phyloP scores from a whole-genome alignment of 1,139 yeast genomes.

The Zygoascus meyerae region DNA sequence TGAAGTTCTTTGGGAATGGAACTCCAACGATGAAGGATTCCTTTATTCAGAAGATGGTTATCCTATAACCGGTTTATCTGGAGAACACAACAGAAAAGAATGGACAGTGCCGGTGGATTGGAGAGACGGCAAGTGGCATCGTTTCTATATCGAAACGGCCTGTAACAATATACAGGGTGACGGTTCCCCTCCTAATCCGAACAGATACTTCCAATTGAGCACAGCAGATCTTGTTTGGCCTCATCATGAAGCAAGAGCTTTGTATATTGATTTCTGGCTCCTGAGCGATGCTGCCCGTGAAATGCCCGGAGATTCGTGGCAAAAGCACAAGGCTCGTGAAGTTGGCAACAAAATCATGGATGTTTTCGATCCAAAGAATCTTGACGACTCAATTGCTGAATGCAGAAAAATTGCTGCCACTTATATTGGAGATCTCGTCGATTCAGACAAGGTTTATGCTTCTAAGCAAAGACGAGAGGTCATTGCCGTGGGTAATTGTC shows the following conservation, averaged over 20 bases:
- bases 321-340: constrained; percentile 76
- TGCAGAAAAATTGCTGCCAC: constrained; percentile 65
- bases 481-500: constrained; percentile 88
- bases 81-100: constrained; percentile 68
- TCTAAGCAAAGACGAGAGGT: constrained; percentile 40
- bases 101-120: constrained; percentile 60
- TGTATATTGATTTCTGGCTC: constrained; percentile 79
- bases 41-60: constrained; percentile 61
- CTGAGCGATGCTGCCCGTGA: constrained; percentile 89
- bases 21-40: constrained; percentile 79
- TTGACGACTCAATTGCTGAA: constrained; percentile 42
- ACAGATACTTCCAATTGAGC: constrained; percentile 60
- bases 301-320: constrained; percentile 67
- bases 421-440: constrained; percentile 59
- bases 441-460: constrained; percentile 57
- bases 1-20: constrained; percentile 73
- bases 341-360: constrained; percentile 78
- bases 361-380: constrained; percentile 55
- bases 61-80: constrained; percentile 81
- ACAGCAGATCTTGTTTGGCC: constrained; percentile 79
- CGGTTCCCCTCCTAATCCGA: constrained; percentile 61
- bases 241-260: constrained; percentile 69
- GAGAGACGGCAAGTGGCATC: constrained; percentile 41
- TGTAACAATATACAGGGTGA: constrained; percentile 95
- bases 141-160: constrained; percentile 78